Evolutionary conservation across 2,329 filamentous ascomycete species (phyloP), one percentile per base, ranked within the genome.

Genomic region (Pseudogymnoascus sp.): DNA sequence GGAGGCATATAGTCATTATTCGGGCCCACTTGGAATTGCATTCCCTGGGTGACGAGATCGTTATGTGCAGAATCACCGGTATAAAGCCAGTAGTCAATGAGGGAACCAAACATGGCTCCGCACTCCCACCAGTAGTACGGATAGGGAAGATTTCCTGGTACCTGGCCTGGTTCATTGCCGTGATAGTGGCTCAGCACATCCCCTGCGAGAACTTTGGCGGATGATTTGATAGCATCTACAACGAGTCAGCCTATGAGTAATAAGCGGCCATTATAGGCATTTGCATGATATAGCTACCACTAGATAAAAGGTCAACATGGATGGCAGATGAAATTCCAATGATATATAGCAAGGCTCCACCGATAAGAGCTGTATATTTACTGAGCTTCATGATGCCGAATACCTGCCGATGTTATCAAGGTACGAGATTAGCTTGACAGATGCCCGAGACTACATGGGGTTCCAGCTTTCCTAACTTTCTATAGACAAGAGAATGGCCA

Each of bases 11-110:
- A 95, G 71, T 93, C 87, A 64, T 85, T 78, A 70, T 88, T 81
- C 1, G 84, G 81, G 62, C 90, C 90, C 62, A 87, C 85, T 74
- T 96, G 91, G 72, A 83, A 86, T 56, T 92, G 80, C 68, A 96
- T 80, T 11, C 83, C 91, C 67, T 89, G 80, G 37, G 80, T 81
- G 14, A 85, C 83, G 44, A 90, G 76, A 14, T 86, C 77, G 72
- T 92, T 92, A 76, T 89, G 95, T 35, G 81, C 80, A 3, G 80
- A 76, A 71, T 93, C 89, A 19, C 86, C 86, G 0, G 90, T 93
- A 72, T 91, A 90, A 72, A 87, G 89, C 89, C 90, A 96, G 74
- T 95, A 95, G 70, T 95, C 89, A 62, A 96, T 80, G 66, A 95
- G 77, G 2, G 87, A 80, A 21, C 83, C 84, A 75, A 86, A 80